Base-by-base conservation (phyloP, 352 stramenopile species). In the Pythium guiyangense region DNA sequence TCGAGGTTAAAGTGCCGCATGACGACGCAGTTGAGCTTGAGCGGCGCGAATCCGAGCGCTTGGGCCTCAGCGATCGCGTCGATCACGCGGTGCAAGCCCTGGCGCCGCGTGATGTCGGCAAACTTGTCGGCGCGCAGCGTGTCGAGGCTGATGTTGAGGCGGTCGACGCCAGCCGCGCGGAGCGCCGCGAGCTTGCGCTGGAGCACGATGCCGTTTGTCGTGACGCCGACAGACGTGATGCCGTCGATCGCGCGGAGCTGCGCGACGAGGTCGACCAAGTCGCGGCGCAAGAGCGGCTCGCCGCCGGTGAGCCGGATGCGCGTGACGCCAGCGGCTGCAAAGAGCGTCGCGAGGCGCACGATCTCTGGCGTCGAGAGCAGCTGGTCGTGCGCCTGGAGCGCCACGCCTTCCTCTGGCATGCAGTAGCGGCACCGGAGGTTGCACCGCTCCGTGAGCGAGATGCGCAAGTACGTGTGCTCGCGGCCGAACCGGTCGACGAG, bases 21-120 rank as follows among this genome's bases (percentile, higher is more conserved):
- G 10, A 99, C 94, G 6, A 98, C 94, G 71, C 90, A 98, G 79
- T 99, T 99, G 43, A 99, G 84, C 75, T 99, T 99, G 20, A 98
- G 85, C 17, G 77, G 78, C 22, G 71, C 49, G 31, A 85, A 79
- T 3, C 72, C 75, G 12, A 83, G 61, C 26, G 39, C 35, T 25
- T 87, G 70, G 2, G 85, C 87, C 47, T 86, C 79, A 26, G 83
- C 57, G 59, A 98, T 96, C 1, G 87, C 65, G 10, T 77, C 70
- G 66, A 96, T 82, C 10, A 98, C 95, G 17, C 83, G 79, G 14
- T 70, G 49, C 52, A 97, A 87, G 17, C 88, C 88, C 46, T 94
- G 87, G 29, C 97, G 81, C 56, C 97, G 86, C 37, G 96, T 98
- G 51, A 99, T 94, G 42, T 84, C 63, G 14, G 80, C 64, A 79